These are phyloP conservation scores for Colletotrichum godetiae DNA, from an alignment of 2,329 filamentous ascomycete genomes.

Conservation along the genomic window DNA sequence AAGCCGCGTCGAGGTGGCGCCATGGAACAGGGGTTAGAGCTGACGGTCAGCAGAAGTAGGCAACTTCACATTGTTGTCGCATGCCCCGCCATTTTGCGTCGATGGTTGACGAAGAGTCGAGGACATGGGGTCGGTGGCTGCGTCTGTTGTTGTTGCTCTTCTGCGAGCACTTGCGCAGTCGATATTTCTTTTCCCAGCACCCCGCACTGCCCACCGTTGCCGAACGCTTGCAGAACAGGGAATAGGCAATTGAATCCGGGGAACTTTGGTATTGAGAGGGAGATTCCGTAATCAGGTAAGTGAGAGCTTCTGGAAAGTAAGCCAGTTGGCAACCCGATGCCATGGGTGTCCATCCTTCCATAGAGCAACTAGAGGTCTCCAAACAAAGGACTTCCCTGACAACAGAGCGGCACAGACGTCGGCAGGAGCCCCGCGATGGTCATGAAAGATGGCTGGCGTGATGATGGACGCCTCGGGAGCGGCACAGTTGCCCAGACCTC, in stretches of 20 bases:
- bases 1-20: constrained; percentile 15
- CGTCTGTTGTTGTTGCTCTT: not conserved
- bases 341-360: not conserved
- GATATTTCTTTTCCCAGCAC: not conserved
- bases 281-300: not conserved
- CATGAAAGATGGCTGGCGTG: constrained; percentile 1
- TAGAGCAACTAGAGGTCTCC: not conserved
- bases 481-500: constrained; percentile 16
- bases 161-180: not conserved
- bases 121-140: no score
- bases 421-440: not conserved
- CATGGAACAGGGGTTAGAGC: constrained; percentile 1
- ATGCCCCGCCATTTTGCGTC: not conserved
- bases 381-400: not conserved
- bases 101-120: not conserved
- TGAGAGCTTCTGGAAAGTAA: not conserved
- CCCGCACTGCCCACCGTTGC: no score
- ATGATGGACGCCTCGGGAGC: constrained; percentile 20
- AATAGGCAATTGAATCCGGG: not conserved
- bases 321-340: not conserved
- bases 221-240: no score
- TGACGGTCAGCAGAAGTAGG: not conserved
- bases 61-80: not conserved
- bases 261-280: not conserved
- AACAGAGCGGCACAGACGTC: constrained; percentile 20